Evolutionary conservation across 768 basidiomycete genomes (phyloP), one percentile per base, ranked within the genome.

Genomic region (Tricholoma bakamatsutake): DNA sequence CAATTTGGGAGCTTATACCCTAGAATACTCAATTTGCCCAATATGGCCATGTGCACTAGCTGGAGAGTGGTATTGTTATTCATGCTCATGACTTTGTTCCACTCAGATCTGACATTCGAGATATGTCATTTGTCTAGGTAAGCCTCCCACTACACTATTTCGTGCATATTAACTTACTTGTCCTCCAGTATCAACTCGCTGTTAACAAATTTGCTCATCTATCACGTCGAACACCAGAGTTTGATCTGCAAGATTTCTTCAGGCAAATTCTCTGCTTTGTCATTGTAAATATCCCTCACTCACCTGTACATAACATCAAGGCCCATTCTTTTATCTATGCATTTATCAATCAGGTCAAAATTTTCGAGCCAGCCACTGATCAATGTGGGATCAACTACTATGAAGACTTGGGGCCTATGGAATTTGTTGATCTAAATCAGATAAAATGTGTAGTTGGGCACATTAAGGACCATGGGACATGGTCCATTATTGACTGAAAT

Each of bases 51-150:
- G 53, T 73, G 13, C 59, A 59, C 11, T 61, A 56, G 13, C 15
- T 63, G 4, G 55, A 65, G 34, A 67, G 61, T 33, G 73, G 73
- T 8, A 70, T 73, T 55, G 59, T 54, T 9, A 68, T 71, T 49
- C 53, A 60, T 39, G 62, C 69, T 1, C 5, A 7, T 42, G 40
- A 42, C 17, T 18, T 42, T 42, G 10, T 18, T 10, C 40, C 40
- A 54, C 61, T 4, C 31, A 28, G 8, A 30, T 63, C 64, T 10
- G 69, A 70, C 48, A 28, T 39, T 6, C 56, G 67, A 5, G 71
- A 73, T 62, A 66, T 69, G 24, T 57, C 66, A 21, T 74, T 60
- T 65, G 64, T 75, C 15, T 52, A 66, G 39, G 73, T 75, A 62
- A 12, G 69, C 61, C 15, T 43, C 12, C 35, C 35, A 18, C n/a